These are phyloP conservation scores for Mesembryanthemum crystallinum DNA, from an alignment of 148 eudicot species.

Conservation along the genomic window DNA sequence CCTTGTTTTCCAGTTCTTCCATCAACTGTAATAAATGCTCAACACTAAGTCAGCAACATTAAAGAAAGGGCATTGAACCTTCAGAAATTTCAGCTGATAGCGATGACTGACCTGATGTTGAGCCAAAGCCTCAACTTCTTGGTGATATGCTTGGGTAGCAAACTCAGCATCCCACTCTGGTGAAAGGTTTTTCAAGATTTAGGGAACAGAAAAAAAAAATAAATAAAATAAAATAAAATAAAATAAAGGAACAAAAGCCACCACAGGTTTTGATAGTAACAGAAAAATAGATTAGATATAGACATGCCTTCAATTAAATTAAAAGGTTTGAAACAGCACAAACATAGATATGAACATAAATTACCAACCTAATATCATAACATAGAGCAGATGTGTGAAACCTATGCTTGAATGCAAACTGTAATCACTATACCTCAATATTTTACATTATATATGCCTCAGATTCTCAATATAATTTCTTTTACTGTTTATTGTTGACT, in stretches of 20 bases:
- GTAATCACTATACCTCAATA: not conserved
- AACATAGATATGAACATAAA: not conserved
- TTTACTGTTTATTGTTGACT: too few relatives aligned
- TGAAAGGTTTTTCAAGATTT: conserved; percentile 11
- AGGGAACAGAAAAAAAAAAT: not conserved
- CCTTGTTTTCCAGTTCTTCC: conserved; percentile 85
- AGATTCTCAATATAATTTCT: too few relatives aligned
- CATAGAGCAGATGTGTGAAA: not conserved
- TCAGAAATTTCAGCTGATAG: conserved; percentile 1
- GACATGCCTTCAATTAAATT: not conserved
- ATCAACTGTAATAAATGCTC: conserved; percentile 51
- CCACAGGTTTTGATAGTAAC: not conserved
- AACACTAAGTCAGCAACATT: conserved; percentile 17
- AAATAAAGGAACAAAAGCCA: not conserved
- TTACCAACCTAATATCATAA: not conserved
- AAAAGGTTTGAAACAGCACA: not conserved
- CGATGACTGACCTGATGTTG: conserved; percentile 70
- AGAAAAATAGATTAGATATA: not conserved
- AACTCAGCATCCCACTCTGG: conserved; percentile 96
- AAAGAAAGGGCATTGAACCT: not conserved
- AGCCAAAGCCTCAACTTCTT: conserved; percentile 89
- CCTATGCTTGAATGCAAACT: not conserved
- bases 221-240: too few relatives aligned
- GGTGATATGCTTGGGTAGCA: conserved; percentile 91
- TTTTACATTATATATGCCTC: not conserved